Evolutionary conservation across 164 flowering plant genomes (phyloP).

Genomic region (Vitis labrusca): DNA sequence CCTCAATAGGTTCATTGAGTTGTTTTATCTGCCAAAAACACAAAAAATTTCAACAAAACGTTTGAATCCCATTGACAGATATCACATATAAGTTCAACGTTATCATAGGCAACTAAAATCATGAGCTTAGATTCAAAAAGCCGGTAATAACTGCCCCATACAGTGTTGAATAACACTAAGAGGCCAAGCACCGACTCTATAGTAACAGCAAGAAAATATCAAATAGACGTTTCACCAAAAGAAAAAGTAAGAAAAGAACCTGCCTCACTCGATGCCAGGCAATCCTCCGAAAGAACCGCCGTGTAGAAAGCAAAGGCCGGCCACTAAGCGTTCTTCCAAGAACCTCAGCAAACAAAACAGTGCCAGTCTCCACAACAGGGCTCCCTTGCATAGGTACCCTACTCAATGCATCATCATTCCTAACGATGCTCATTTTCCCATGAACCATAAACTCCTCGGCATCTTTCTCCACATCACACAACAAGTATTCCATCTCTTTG

Average conservation of each 20-base stretch:
- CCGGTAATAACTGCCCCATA: too few species aligned
- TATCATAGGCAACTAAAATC: not conserved
- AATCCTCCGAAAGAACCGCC: constrained; percentile 64
- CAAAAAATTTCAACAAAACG: not conserved
- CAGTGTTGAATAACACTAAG: not conserved
- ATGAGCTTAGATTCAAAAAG: not conserved
- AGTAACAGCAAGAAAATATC: not conserved
- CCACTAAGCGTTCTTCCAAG: constrained; percentile 95
- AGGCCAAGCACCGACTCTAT: not conserved
- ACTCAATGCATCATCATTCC: constrained; percentile 59
- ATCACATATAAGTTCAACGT: not conserved
- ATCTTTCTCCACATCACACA: constrained; percentile 65
- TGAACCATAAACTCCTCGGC: constrained; percentile 62
- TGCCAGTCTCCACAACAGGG: constrained; percentile 84
- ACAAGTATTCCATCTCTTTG: constrained; percentile 64
- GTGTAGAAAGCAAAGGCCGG: constrained; percentile 81
- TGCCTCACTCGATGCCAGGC: constrained; percentile 99
- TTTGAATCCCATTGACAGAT: not conserved
- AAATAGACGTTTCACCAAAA: not conserved
- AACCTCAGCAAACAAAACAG: constrained; percentile 88
- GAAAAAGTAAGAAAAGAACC: constrained; percentile 83
- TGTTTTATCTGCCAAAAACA: constrained; percentile 67
- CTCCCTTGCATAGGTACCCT: constrained; percentile 43
- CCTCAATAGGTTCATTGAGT: constrained; percentile 84
- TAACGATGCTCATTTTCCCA: constrained; percentile 83